Percentiles rank a stretch among this genome's conserved stretches.
Conservation (phyloP, 768 basidiomycete genomes). For the Hirschioporus abietinus region DNA sequence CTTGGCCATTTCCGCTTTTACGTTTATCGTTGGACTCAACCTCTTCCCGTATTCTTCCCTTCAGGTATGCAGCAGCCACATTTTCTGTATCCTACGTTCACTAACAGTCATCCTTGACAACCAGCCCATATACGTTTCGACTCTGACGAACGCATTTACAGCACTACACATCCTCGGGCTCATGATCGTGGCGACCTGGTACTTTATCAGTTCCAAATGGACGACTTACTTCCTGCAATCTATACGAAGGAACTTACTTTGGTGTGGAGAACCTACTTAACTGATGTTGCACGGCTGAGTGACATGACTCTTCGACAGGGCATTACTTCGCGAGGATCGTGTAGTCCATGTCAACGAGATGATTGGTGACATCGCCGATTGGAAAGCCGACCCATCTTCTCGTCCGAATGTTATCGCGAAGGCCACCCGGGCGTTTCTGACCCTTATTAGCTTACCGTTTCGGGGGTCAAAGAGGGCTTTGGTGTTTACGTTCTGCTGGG, state of each 20-base stretch:
- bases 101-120: background rate
- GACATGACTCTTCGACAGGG: background rate
- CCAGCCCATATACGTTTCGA: background rate
- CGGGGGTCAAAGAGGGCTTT: background rate
- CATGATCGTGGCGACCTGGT: background rate
- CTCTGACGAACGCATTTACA: background rate
- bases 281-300: background rate
- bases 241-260: background rate
- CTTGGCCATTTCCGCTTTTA: background rate
- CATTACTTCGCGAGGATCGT: background rate
- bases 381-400: background rate
- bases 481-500: background rate
- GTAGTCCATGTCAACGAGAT: background rate
- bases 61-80: background rate
- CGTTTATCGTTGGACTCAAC: background rate
- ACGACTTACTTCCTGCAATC: background rate
- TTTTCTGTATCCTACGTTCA: background rate
- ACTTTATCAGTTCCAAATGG: background rate
- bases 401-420: background rate
- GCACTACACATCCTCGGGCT: background rate
- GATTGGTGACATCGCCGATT: background rate
- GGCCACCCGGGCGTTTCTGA: background rate
- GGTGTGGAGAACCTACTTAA: background rate
- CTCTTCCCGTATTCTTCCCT: background rate
- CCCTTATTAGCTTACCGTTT: background rate